phyloP scores from a whole-genome alignment of 306 rosid genomes.

The Acacia confusa region DNA sequence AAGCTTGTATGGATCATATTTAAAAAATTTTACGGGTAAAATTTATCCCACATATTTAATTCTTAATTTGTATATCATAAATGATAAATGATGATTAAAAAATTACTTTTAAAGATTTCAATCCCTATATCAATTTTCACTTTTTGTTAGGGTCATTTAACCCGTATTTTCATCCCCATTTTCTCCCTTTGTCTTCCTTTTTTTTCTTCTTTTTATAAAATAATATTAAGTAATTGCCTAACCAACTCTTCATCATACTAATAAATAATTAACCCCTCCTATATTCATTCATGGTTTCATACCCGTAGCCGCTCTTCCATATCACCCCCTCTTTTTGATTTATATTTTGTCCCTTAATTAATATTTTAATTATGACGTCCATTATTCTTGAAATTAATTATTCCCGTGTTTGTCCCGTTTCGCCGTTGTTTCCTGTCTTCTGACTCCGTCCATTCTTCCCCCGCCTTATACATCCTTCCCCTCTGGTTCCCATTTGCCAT shows the following conservation, averaged over 20 bases:
- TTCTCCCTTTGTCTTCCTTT: neutral
- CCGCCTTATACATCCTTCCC: conserved; percentile 46
- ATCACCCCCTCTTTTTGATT: neutral
- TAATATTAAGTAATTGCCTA: neutral
- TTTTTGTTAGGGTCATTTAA: neutral
- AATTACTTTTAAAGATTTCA: too few relatives aligned
- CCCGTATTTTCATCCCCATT: neutral
- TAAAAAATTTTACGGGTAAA: too few relatives aligned
- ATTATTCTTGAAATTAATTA: conserved; percentile 19
- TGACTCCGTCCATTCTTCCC: conserved; percentile 35
- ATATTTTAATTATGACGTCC: neutral
- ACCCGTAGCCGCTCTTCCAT: neutral
- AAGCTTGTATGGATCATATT: neutral
- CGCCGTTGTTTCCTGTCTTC: conserved; percentile 48
- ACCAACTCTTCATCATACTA: neutral
- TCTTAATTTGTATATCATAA: too few relatives aligned
- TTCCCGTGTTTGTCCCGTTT: conserved; percentile 51
- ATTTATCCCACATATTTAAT: too few relatives aligned
- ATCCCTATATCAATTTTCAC: neutral
- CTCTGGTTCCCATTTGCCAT: neutral
- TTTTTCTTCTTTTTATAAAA: neutral
- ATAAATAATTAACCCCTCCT: neutral
- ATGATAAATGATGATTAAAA: too few relatives aligned
- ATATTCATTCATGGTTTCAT: neutral
- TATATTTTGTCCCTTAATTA: neutral